Base-by-base conservation (phyloP, 2,329 filamentous ascomycete genomes). In the Zymoseptoria tritici region DNA sequence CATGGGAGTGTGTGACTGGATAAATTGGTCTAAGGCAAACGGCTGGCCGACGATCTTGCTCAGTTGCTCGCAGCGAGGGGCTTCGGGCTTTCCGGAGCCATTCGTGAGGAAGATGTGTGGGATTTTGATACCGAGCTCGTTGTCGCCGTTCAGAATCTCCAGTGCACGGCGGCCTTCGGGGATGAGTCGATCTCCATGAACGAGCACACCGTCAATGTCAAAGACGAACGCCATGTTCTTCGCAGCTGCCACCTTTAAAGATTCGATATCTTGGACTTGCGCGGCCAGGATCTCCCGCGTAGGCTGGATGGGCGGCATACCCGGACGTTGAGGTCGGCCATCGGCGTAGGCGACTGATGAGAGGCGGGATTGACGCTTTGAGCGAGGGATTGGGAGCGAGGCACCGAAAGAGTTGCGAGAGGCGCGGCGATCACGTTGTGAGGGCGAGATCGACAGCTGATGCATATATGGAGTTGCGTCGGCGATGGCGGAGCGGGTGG, bases 151-250 rank as follows among this genome's bases (percentile, higher is more conserved):
- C 55, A 89, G 79, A 73, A 89, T 88, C 72, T 87, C 83, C 49
- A 89, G 81, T 13, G 83, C 84, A 60, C 83, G 80, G 69, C 82
- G 79, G 62, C 85, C 86, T 75, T 89, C 82, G 50, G 85, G 85
- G 63, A 90, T 89, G 60, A 88, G 76, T 60, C 86, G 80, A 75
- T 87, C 86, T 69, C 86, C 86, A 74, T 89, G 87, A 59, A 89
- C 87, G 22, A 90, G 79, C 60, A 91, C 87, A 78, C 87, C 88
- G 68, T 91, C 85, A 63, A 87, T 86, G 73, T 91, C 89, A 70
- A 91, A 92, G 68, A 86, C 88, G 65, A 91, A 91, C 6, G 86
- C 86, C 86, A 91, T 90, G 77, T 90, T 86, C 81, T 90, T 90
- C 60, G 86, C 87, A 60, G 82, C 81, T 29, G 76, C 76, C 16